Evolutionary conservation across 2,329 filamentous ascomycete genomes (phyloP).

Genomic region (Zymoseptoria passerinii): DNA sequence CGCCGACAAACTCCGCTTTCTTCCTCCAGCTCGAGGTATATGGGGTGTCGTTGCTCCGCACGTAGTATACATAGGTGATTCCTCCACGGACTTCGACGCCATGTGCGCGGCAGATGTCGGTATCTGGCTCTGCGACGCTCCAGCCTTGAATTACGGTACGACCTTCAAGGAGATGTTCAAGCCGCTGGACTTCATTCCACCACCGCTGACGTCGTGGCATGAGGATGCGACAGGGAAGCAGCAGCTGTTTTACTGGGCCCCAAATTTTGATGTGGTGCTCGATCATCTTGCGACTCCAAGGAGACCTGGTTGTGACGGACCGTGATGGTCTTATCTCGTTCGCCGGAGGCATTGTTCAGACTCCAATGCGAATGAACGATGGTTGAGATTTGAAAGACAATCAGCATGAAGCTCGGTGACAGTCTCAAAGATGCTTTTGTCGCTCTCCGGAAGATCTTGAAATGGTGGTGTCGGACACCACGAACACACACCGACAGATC

Average conservation of each 20-base stretch:
- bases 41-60: conserved; percentile 1
- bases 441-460: too few species aligned
- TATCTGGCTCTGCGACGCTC: conserved; percentile 30
- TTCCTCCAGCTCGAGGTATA: conserved; percentile 14
- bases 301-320: not conserved
- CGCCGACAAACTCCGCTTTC: conserved; percentile 32
- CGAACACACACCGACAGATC: too few species aligned
- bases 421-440: not conserved
- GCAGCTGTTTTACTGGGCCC: conserved; percentile 13
- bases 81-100: conserved; percentile 40
- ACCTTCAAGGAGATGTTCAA: conserved; percentile 16
- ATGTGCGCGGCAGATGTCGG: conserved; percentile 39
- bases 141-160: conserved; percentile 6
- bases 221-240: not conserved
- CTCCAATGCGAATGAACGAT: not conserved
- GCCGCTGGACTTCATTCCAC: conserved; percentile 15
- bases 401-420: not conserved
- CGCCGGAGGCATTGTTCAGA: not conserved
- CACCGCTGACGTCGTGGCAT: conserved; percentile 1
- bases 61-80: conserved; percentile 42
- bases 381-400: not conserved
- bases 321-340: not conserved
- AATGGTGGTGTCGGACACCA: too few species aligned
- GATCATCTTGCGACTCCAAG: not conserved
- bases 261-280: conserved; percentile 5